These are phyloP conservation scores for Xylaria sp. DNA, from an alignment of 2,329 filamentous ascomycete species.

Conservation along the genomic window DNA sequence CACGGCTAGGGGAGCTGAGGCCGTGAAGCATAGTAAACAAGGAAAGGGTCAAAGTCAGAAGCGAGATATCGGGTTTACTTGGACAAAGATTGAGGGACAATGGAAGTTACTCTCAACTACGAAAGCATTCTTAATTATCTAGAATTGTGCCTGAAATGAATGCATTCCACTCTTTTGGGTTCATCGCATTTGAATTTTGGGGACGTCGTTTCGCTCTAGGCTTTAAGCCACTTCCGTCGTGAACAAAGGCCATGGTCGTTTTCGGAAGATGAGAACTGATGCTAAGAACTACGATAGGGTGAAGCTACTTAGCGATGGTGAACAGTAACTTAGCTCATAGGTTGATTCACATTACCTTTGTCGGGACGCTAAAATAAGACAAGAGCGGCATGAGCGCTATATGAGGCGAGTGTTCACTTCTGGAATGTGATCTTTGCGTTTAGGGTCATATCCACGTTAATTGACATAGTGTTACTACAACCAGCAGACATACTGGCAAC, in stretches of 20 bases:
- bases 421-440: slow-evolving; percentile 24
- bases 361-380: background rate
- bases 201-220: slow-evolving; percentile 5
- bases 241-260: slow-evolving; percentile 39
- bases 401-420: background rate
- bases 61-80: slow-evolving; percentile 25
- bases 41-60: slow-evolving; percentile 14
- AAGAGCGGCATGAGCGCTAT: background rate
- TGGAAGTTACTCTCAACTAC: slow-evolving; percentile 17
- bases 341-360: slow-evolving; percentile 8
- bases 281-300: slow-evolving; percentile 20
- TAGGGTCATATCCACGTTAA: background rate
- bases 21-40: slow-evolving; percentile 23
- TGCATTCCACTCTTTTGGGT: slow-evolving; percentile 39
- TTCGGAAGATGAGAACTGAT: slow-evolving; percentile 33
- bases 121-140: slow-evolving; percentile 37
- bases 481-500: background rate
- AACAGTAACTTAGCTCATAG: background rate
- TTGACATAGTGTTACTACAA: background rate
- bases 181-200: slow-evolving; percentile 19
- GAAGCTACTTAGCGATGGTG: background rate
- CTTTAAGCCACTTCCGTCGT: slow-evolving; percentile 20
- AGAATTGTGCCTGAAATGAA: slow-evolving; percentile 28
- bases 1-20: slow-evolving; percentile 8
- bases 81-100: slow-evolving; percentile 37